A percentile compares a stretch with the other conserved stretches of the same genome.
These are phyloP conservation scores for Cinchona pubescens DNA, from an alignment of 257 asterid species.

Conservation along the genomic window DNA sequence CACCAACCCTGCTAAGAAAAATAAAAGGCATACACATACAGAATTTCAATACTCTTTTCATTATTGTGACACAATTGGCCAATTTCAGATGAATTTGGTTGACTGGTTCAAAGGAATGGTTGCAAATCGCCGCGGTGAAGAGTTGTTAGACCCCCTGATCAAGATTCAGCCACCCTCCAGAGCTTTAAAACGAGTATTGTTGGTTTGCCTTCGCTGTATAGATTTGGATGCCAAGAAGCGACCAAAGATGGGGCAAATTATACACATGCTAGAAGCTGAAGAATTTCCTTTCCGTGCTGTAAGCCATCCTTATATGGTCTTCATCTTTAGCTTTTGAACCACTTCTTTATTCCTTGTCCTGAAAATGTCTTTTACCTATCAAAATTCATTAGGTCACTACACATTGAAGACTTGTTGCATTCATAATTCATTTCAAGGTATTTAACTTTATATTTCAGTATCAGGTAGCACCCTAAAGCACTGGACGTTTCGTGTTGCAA, in stretches of 20 bases:
- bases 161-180: slow-evolving; percentile 71
- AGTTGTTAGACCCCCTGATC: slow-evolving; percentile 69
- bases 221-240: slow-evolving; percentile 87
- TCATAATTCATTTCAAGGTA: neutral
- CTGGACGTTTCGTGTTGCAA: neutral
- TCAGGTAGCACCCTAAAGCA: neutral
- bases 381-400: neutral
- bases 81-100: slow-evolving; percentile 86
- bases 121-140: slow-evolving; percentile 75
- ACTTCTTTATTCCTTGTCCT: neutral
- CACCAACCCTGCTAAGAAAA: neutral
- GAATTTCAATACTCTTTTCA: neutral
- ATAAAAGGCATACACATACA: neutral
- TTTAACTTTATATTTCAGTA: neutral
- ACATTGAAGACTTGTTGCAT: neutral
- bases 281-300: slow-evolving; percentile 77
- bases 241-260: slow-evolving; percentile 97
- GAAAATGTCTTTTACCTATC: neutral
- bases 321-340: neutral
- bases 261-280: slow-evolving; percentile 97
- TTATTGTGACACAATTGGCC: neutral
- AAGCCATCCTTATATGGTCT: slow-evolving; percentile 21
- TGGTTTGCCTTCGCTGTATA: slow-evolving; percentile 86
- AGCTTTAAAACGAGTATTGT: slow-evolving; percentile 68
- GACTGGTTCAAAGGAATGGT: slow-evolving; percentile 99